Percentiles rank a stretch among this genome's conserved stretches.
phyloP scores from a whole-genome alignment of 768 basidiomycete species.

The Udeniomyces megalosporus region DNA sequence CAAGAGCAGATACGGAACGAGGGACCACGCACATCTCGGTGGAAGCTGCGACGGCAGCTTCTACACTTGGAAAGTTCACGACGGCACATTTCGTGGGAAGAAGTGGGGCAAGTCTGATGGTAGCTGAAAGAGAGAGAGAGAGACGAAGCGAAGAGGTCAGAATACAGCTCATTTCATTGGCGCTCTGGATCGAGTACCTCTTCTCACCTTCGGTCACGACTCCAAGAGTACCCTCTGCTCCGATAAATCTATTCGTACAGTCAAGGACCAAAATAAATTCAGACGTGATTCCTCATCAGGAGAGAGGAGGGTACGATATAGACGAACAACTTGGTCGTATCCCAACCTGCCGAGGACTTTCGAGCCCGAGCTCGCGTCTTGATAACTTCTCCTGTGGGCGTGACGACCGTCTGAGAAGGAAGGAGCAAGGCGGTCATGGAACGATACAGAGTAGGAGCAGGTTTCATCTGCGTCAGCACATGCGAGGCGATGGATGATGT shows the following conservation, averaged over 20 bases:
- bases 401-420: slow-evolving; percentile 57
- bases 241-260: background rate
- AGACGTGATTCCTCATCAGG: too few species aligned
- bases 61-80: slow-evolving; percentile 68
- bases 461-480: background rate
- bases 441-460: background rate
- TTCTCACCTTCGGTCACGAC: slow-evolving; percentile 65
- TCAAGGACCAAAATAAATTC: background rate
- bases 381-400: slow-evolving; percentile 75
- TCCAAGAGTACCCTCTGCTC: slow-evolving; percentile 49
- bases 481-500: too few species aligned
- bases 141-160: background rate
- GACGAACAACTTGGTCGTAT: slow-evolving; percentile 10
- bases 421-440: background rate
- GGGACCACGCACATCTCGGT: slow-evolving; percentile 66
- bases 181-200: too few species aligned
- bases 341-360: slow-evolving; percentile 14
- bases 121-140: slow-evolving; percentile 36
- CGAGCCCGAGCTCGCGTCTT: slow-evolving; percentile 47
- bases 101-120: slow-evolving; percentile 60
- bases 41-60: slow-evolving; percentile 61
- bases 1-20: slow-evolving; percentile 38
- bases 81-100: slow-evolving; percentile 75
- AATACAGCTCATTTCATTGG: too few species aligned
- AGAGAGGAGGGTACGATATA: too few species aligned